These are phyloP conservation scores for Anastatica hierochuntica DNA, from an alignment of 345 rosid genomes.

Conservation along the genomic window DNA sequence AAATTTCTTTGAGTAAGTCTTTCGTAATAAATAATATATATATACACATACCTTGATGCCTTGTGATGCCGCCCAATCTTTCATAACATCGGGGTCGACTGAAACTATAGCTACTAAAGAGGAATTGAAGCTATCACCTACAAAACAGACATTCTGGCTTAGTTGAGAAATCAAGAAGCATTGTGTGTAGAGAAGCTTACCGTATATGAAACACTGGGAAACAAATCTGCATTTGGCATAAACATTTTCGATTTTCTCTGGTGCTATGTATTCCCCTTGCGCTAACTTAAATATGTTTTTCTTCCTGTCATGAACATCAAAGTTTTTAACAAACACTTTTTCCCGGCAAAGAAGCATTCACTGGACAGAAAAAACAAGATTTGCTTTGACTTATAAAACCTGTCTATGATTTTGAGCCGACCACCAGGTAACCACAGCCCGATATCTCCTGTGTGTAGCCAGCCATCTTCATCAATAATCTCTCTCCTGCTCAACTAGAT, in stretches of 20 bases:
- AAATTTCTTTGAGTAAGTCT: not conserved
- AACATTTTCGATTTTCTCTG: conserved; percentile 94
- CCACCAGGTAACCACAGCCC: conserved; percentile 90
- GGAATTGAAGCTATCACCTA: conserved; percentile 95
- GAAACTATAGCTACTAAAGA: conserved; percentile 76
- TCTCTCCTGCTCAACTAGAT: too few relatives aligned
- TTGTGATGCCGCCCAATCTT: conserved; percentile 77
- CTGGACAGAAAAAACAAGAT: too few relatives aligned
- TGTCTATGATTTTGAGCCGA: conserved; percentile 88
- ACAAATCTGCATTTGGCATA: conserved; percentile 82
- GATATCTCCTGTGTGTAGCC: conserved; percentile 97
- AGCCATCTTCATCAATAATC: conserved; percentile 78
- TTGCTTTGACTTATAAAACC: too few relatives aligned
- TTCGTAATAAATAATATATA: too few relatives aligned
- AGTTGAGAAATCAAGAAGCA: too few relatives aligned
- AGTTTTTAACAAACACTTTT: too few relatives aligned
- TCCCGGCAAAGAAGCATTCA: too few relatives aligned
- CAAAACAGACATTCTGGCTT: too few relatives aligned
- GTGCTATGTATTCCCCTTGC: conserved; percentile 98
- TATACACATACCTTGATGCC: conserved; percentile 73
- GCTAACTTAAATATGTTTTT: conserved; percentile 97
- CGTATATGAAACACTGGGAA: conserved; percentile 77
- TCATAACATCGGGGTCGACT: conserved; percentile 72
- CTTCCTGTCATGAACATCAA: too few relatives aligned
- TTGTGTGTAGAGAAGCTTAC: too few relatives aligned